A percentile compares a stretch with the other conserved stretches of the same genome.
These are phyloP conservation scores for Apiotrichum montevideense DNA, from an alignment of 1,284 basidiomycete species.

Conservation along the genomic window DNA sequence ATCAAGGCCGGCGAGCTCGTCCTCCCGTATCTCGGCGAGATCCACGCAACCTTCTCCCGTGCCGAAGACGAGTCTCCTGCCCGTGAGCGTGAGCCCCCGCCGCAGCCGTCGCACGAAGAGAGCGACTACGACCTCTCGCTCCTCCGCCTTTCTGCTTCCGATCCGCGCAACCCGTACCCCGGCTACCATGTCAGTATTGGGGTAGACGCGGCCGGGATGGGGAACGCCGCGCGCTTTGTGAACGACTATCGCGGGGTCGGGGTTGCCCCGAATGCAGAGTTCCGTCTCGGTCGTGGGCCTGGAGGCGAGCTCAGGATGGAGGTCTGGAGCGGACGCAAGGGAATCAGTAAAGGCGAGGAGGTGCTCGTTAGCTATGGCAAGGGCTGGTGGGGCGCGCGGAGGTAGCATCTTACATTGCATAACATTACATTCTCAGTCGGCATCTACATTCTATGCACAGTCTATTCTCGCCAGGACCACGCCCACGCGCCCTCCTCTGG, in stretches of 20 bases:
- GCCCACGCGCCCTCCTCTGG: too few species aligned
- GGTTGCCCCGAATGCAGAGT: slow-evolving; percentile 65
- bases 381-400: slow-evolving; percentile 65
- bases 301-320: slow-evolving; percentile 69
- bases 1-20: slow-evolving; percentile 63
- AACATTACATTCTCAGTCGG: too few species aligned
- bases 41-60: slow-evolving; percentile 42
- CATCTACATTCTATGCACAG: too few species aligned
- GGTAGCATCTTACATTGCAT: too few species aligned
- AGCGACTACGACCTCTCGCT: slow-evolving; percentile 79
- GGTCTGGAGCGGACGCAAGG: slow-evolving; percentile 55
- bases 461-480: too few species aligned
- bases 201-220: slow-evolving; percentile 64
- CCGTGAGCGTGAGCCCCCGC: not conserved
- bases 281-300: slow-evolving; percentile 55
- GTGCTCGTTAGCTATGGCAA: slow-evolving; percentile 89
- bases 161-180: slow-evolving; percentile 27
- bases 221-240: slow-evolving; percentile 79
- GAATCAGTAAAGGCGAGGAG: slow-evolving; percentile 74
- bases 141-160: slow-evolving; percentile 48
- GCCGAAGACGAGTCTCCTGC: slow-evolving; percentile 52
- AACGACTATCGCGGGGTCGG: slow-evolving; percentile 77
- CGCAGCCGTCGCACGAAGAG: slow-evolving; percentile 25
- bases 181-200: slow-evolving; percentile 43
- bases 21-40: slow-evolving; percentile 74